Conservation (phyloP, 805 yeast species). For the Deakozyma indianensis region DNA sequence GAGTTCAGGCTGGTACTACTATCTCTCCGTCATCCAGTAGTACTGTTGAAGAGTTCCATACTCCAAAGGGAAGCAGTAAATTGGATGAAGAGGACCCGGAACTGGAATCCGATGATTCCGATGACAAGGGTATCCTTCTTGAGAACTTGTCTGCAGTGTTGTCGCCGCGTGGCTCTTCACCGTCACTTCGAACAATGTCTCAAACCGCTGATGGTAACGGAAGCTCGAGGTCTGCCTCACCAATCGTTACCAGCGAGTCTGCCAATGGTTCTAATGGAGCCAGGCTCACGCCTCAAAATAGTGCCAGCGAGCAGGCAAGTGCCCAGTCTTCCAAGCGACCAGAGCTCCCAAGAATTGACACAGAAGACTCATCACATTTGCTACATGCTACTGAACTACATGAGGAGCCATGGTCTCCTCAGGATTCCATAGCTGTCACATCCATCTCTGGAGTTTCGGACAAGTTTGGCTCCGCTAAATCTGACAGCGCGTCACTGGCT, state of each 20-base stretch:
- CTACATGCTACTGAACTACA: not conserved
- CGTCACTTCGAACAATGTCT: not conserved
- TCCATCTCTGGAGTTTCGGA: too few species aligned
- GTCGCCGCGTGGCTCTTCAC: not conserved
- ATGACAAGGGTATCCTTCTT: not conserved
- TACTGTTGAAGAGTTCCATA: not conserved
- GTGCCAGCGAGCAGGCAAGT: not conserved
- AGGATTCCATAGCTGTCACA: not conserved
- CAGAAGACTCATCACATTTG: too few species aligned
- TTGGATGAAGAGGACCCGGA: not conserved
- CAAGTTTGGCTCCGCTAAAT: too few species aligned
- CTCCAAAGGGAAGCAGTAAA: not conserved
- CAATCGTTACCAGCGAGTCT: too few species aligned
- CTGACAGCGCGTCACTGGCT: too few species aligned
- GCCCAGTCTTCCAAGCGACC: not conserved
- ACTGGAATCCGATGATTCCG: not conserved
- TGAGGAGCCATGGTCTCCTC: not conserved
- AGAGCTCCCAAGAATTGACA: too few species aligned
- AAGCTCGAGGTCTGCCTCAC: not conserved
- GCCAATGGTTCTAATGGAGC: too few species aligned
- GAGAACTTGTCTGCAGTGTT: not conserved
- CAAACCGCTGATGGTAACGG: not conserved
- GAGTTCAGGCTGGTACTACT: not conserved
- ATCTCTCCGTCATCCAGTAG: not conserved
- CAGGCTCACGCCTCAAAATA: too few species aligned